Conservation (phyloP, 2,329 filamentous ascomycete species). For the Colletotrichum lentis region DNA sequence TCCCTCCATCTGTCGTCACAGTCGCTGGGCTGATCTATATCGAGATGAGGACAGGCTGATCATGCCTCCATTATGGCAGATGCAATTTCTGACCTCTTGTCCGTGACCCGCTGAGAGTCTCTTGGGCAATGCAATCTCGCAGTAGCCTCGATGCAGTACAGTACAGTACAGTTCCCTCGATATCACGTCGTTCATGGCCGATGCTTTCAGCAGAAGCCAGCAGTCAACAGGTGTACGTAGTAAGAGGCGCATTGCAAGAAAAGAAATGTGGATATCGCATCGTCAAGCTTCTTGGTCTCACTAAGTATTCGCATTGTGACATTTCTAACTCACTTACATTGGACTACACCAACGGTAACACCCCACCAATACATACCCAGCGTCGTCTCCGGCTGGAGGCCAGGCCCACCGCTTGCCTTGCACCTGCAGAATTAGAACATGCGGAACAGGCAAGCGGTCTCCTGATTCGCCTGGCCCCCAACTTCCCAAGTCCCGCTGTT, state of each 20-base stretch:
- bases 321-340: slow-evolving; percentile 1
- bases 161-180: background rate
- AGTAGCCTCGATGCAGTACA: background rate
- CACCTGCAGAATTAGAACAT: background rate
- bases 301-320: slow-evolving; percentile 4
- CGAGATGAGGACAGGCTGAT: slow-evolving; percentile 17
- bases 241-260: slow-evolving; percentile 4
- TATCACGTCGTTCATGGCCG: background rate
- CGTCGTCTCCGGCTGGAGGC: slow-evolving; percentile 8
- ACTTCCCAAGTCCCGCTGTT: background rate
- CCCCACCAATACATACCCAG: slow-evolving; percentile 19
- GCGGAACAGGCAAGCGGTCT: slow-evolving; percentile 25
- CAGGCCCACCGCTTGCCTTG: slow-evolving; percentile 20
- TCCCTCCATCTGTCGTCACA: slow-evolving; percentile 32
- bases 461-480: slow-evolving; percentile 22
- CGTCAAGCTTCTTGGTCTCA: slow-evolving; percentile 16
- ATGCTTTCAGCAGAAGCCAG: background rate
- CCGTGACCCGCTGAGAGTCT: slow-evolving; percentile 11
- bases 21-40: slow-evolving; percentile 11
- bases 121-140: background rate
- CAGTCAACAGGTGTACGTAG: background rate
- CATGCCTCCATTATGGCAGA: slow-evolving; percentile 19
- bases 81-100: slow-evolving; percentile 7
- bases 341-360: background rate
- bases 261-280: background rate